Percentiles rank a stretch among this genome's conserved stretches.
phyloP scores from a whole-genome alignment of 139 green algal genomes.

The Asterochloris erici region DNA sequence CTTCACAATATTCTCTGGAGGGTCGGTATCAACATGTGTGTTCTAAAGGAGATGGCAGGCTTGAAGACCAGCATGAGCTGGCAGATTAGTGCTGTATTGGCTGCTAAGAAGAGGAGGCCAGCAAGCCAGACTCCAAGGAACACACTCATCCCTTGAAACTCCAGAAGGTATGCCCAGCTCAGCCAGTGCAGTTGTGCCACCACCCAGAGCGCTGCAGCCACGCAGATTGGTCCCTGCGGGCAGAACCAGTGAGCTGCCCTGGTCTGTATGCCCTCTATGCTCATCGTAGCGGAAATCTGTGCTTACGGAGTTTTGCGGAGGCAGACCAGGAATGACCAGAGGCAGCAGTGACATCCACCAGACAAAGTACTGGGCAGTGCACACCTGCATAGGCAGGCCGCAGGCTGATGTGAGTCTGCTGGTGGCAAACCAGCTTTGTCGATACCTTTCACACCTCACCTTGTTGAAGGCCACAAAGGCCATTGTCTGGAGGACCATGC shows the following conservation, averaged over 20 bases:
- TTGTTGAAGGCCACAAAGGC: slow-evolving; percentile 89
- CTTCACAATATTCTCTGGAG: no score
- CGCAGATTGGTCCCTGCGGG: slow-evolving; percentile 21
- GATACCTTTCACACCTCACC: not conserved
- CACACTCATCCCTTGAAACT: slow-evolving; percentile 49
- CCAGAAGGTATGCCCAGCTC: slow-evolving; percentile 68
- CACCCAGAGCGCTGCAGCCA: slow-evolving; percentile 35
- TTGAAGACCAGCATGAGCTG: slow-evolving; percentile 20
- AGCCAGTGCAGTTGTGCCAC: slow-evolving; percentile 72
- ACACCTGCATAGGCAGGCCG: slow-evolving; percentile 29
- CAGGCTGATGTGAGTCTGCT: not conserved
- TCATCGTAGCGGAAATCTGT: not conserved
- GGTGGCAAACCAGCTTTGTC: not conserved
- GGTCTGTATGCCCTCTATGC: not conserved
- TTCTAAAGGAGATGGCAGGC: not conserved
- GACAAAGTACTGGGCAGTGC: slow-evolving; percentile 96
- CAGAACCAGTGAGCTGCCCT: not conserved
- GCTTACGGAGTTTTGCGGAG: not conserved
- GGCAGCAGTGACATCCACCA: slow-evolving; percentile 90
- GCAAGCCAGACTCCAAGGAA: slow-evolving; percentile 60
- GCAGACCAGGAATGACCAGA: slow-evolving; percentile 55
- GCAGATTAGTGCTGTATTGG: slow-evolving; percentile 46
- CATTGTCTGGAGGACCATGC: slow-evolving; percentile 68
- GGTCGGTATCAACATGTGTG: not conserved
- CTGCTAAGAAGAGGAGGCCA: slow-evolving; percentile 49